A percentile compares a stretch with the other conserved stretches of the same genome.
Evolutionary conservation across 2,329 filamentous ascomycete species (phyloP).

Genomic region (Chalara sp.): DNA sequence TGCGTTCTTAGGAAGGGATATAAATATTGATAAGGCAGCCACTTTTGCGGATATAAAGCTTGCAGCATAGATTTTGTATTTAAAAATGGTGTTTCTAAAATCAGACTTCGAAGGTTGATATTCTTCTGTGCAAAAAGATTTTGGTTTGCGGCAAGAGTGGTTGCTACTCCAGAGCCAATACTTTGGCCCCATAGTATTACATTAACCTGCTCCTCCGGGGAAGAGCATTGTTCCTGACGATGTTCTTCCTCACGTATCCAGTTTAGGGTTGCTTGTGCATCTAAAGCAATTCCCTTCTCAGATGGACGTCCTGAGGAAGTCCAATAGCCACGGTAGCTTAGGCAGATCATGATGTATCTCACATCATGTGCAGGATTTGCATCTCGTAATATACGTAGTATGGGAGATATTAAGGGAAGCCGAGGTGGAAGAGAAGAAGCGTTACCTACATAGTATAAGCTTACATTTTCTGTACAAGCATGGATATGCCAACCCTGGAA

Average conservation of each 20-base stretch:
- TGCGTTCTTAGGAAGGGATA: conserved; percentile 66
- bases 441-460: conserved; percentile 41
- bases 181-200: conserved; percentile 72
- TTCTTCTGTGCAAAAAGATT: conserved; percentile 5
- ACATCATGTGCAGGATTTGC: conserved; percentile 6
- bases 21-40: conserved; percentile 71
- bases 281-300: conserved; percentile 62
- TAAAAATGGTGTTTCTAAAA: conserved; percentile 72
- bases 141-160: conserved; percentile 33
- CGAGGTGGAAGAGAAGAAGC: conserved; percentile 51
- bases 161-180: conserved; percentile 66
- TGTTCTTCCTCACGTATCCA: conserved; percentile 48
- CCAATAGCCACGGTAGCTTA: conserved; percentile 58
- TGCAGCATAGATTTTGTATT: conserved; percentile 64
- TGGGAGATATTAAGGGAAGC: conserved; percentile 47
- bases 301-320: conserved; percentile 65
- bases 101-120: conserved; percentile 37
- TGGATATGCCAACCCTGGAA: conserved; percentile 41
- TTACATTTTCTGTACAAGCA: conserved; percentile 6
- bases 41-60: conserved; percentile 69
- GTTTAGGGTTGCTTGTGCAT: conserved; percentile 55
- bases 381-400: conserved; percentile 40
- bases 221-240: conserved; percentile 9
- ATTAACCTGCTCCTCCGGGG: conserved; percentile 23
- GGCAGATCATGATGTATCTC: conserved; percentile 43